Conservation (phyloP, 1,284 basidiomycete species). For the Apiotrichum veenhuisii region DNA sequence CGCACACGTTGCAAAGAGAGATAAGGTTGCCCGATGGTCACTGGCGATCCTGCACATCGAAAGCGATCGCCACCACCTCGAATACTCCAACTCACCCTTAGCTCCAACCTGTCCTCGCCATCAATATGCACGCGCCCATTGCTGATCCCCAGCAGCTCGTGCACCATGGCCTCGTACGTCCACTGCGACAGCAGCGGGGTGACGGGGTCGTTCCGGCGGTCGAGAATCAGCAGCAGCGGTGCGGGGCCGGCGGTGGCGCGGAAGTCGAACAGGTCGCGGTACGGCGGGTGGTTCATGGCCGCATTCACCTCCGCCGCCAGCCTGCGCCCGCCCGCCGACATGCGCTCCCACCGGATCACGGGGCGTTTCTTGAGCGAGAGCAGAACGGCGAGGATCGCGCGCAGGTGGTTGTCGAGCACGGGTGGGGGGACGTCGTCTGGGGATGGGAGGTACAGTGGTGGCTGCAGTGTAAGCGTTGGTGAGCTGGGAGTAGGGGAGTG, state of each 20-base stretch:
- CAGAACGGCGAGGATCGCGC: slow-evolving; percentile 81
- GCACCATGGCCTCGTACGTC: slow-evolving; percentile 99
- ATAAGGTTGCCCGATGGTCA: no score
- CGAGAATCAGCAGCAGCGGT: slow-evolving; percentile 59
- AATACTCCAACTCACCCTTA: slow-evolving; percentile 60
- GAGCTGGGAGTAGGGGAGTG: no score
- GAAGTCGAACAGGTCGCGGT: slow-evolving; percentile 55
- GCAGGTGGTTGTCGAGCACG: slow-evolving; percentile 72
- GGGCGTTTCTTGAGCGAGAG: slow-evolving; percentile 96
- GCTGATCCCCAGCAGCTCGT: slow-evolving; percentile 88
- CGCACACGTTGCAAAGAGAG: no score
- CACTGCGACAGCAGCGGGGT: slow-evolving; percentile 97
- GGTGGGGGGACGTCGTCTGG: slow-evolving; percentile 54
- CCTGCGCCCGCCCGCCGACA: slow-evolving; percentile 86
- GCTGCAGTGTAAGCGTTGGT: slow-evolving; percentile 33
- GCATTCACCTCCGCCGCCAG: slow-evolving; percentile 75
- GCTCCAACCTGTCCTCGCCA: slow-evolving; percentile 81
- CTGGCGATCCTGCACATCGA: no score
- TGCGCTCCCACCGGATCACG: slow-evolving; percentile 84
- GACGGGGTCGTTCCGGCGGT: slow-evolving; percentile 94
- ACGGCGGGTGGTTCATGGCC: slow-evolving; percentile 49
- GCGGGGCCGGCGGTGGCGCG: slow-evolving; percentile 53
- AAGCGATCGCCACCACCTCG: no score
- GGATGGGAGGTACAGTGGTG: slow-evolving; percentile 56
- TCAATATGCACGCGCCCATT: slow-evolving; percentile 87